A percentile compares a stretch with the other conserved stretches of the same genome.
These are phyloP conservation scores for Colletotrichum musicola DNA, from an alignment of 2,329 filamentous ascomycete genomes.

Conservation along the genomic window DNA sequence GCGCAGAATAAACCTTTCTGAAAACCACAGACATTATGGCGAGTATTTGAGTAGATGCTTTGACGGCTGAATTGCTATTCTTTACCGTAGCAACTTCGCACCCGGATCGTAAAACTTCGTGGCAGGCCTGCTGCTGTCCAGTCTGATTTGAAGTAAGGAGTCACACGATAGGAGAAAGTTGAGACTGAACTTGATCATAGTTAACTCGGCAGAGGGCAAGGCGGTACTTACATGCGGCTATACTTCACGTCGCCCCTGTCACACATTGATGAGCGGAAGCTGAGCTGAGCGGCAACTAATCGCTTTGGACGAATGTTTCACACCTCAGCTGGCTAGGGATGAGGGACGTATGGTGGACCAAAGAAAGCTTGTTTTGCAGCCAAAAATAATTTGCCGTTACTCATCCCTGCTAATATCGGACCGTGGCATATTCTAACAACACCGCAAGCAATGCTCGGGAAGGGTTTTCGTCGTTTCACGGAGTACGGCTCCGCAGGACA, in stretches of 20 bases:
- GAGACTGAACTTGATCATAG: no score
- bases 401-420: slow-evolving; percentile 10
- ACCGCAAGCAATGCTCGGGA: neutral
- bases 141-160: neutral
- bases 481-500: neutral
- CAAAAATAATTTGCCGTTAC: slow-evolving; percentile 25
- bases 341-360: slow-evolving; percentile 8
- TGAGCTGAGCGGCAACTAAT: neutral
- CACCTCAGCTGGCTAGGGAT: slow-evolving; percentile 11
- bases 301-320: slow-evolving; percentile 12
- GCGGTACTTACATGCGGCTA: neutral
- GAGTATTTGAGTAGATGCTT: neutral
- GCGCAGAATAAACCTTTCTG: neutral
- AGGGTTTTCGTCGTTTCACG: slow-evolving; percentile 10
- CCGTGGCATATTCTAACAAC: neutral
- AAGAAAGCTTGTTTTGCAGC: slow-evolving; percentile 28
- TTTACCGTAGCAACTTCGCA: neutral
- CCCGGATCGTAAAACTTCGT: neutral
- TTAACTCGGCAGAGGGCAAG: neutral
- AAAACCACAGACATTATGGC: neutral
- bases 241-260: neutral
- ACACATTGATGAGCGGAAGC: slow-evolving; percentile 2
- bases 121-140: neutral
- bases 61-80: neutral
- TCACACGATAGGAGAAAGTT: no score